Conservation (phyloP, 331 rosid species). For the Pyracantha coccinea region DNA sequence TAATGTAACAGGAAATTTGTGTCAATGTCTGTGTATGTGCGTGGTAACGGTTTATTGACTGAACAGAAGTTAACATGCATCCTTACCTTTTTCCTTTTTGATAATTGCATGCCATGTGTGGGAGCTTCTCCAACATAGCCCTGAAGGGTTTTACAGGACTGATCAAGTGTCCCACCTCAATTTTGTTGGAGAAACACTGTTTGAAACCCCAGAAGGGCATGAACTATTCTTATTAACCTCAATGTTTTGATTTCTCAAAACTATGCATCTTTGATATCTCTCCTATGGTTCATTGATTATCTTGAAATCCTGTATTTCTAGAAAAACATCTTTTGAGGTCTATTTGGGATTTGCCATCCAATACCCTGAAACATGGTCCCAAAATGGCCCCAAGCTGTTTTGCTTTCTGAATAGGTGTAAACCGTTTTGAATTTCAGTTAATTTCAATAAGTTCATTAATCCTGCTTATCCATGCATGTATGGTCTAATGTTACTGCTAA, state of each 20-base stretch:
- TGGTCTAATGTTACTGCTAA: slow-evolving; percentile 4
- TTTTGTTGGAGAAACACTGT: neutral
- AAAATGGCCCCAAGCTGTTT: neutral
- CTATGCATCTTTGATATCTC: neutral
- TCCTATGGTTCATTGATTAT: neutral
- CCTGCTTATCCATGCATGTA: neutral
- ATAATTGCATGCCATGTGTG: neutral
- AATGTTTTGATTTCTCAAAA: neutral
- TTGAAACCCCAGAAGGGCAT: neutral
- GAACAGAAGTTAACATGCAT: neutral
- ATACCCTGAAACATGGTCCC: neutral
- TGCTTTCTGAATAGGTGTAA: neutral
- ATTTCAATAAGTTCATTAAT: neutral
- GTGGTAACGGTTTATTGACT: neutral
- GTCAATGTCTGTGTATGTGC: neutral
- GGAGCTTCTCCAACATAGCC: neutral
- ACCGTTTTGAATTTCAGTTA: neutral
- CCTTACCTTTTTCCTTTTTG: neutral
- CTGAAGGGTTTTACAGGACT: neutral
- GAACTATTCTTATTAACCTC: neutral
- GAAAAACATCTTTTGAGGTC: neutral
- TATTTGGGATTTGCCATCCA: neutral
- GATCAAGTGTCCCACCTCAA: neutral
- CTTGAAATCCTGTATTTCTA: neutral
- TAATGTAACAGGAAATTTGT: neutral